Evolutionary conservation across 2,329 filamentous ascomycete genomes (phyloP), one percentile per base, ranked within the genome.

Genomic region (Xylaria sp.): DNA sequence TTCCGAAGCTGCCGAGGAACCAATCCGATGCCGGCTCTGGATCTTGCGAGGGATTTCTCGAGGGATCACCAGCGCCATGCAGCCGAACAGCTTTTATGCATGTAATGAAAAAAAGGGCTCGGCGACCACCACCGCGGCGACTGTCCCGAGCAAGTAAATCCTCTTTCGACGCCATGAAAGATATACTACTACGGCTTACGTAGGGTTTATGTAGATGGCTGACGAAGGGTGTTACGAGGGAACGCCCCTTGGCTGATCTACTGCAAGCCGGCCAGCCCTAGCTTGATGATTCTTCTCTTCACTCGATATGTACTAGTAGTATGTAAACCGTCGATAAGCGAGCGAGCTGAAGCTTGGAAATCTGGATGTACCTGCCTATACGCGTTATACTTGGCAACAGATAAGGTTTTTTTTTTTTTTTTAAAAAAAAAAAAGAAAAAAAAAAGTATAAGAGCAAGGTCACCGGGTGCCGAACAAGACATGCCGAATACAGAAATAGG

Each of bases 1-100:
- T 73, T 66, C 75, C 74, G 72, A 76, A 66, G 37, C 66, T 71
- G 68, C 75, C 74, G 73, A 73, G 57, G 70, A 73, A 66, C 68
- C 69, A 72, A 67, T 69, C 41, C 54, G 39, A n/a, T 61, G 37
- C 51, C 20, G 31, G 20, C 41, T 34, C 31, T 54, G 50, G n/a
- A 46, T 66, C 28, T 59, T 59, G 41, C 44, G 63, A 67, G 54
- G 58, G 67, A 69, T 69, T 51, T 55, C 23, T 55, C 23, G 58
- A 66, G 55, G 63, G 63, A 66, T 68, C 65, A 59, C 55, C 51
- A 18, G 60, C 41, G 44, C 60, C 37, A 57, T 67, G 65, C 65
- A 68, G 65, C 46, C 62, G 65, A 67, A 54, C 66, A 64, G 66
- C 56, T 55, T 69, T 70, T 73, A 56, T 73, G 58, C 37, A 61